Conservation (phyloP, 164 flowering plant species). For the Kingdonia uniflora region DNA sequence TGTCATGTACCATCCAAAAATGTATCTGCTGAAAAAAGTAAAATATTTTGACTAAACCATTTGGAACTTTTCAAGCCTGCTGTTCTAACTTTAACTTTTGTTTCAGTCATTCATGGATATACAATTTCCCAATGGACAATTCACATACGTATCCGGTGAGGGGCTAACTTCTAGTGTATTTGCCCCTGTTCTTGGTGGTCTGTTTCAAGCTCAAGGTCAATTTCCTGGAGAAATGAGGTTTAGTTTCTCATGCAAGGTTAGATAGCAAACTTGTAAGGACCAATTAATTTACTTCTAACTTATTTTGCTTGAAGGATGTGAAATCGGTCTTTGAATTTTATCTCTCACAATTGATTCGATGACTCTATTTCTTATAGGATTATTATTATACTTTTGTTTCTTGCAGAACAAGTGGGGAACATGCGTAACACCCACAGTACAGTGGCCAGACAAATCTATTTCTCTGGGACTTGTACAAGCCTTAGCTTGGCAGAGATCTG, state of each 20-base stretch:
- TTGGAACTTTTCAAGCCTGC: too few species aligned
- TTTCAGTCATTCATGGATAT: slow-evolving; percentile 90
- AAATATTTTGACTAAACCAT: too few species aligned
- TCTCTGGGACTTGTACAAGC: slow-evolving; percentile 68
- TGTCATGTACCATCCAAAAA: too few species aligned
- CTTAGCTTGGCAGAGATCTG: slow-evolving; percentile 90
- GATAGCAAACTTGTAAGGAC: slow-evolving; percentile 5
- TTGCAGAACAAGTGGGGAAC: slow-evolving; percentile 90
- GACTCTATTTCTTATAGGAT: too few species aligned
- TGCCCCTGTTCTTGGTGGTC: slow-evolving; percentile 76
- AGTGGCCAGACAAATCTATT: slow-evolving; percentile 91
- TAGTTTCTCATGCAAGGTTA: slow-evolving; percentile 89
- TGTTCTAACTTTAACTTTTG: slow-evolving; percentile 3
- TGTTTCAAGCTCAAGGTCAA: slow-evolving; percentile 96
- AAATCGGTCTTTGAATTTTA: neutral
- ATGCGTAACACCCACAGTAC: slow-evolving; percentile 67
- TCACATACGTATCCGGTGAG: slow-evolving; percentile 93
- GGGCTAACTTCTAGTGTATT: slow-evolving; percentile 85
- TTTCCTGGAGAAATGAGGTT: slow-evolving; percentile 87
- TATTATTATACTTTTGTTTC: neutral
- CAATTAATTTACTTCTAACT: neutral
- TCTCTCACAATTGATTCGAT: too few species aligned
- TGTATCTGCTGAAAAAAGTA: too few species aligned
- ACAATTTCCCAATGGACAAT: slow-evolving; percentile 96
- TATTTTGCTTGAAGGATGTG: neutral